phyloP scores from a whole-genome alignment of 129 eudicot species.

The Kitagawia praeruptora region DNA sequence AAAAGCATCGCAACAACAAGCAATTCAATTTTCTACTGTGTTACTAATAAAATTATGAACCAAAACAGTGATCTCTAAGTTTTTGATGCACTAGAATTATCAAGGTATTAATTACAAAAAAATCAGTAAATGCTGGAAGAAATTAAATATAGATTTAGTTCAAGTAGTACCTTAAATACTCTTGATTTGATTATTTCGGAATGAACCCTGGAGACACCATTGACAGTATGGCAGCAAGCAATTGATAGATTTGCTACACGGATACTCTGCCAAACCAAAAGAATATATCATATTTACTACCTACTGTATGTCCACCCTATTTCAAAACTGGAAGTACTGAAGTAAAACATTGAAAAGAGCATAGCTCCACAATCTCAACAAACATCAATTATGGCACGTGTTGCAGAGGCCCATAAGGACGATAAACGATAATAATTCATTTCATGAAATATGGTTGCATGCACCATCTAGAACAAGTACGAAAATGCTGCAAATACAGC shows the following conservation, averaged over 20 bases:
- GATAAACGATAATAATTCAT: neutral
- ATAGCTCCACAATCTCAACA: neutral
- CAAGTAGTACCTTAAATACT: conserved; percentile 39
- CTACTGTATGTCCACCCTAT: neutral
- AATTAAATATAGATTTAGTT: neutral
- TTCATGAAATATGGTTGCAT: no score
- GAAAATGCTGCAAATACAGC: neutral
- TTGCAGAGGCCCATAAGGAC: neutral
- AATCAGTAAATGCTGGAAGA: neutral
- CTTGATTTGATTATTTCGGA: conserved; percentile 38
- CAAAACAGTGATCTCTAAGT: neutral
- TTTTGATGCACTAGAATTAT: neutral
- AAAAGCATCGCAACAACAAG: neutral
- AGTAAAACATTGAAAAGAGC: neutral
- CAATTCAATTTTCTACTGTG: neutral
- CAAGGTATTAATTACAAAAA: neutral
- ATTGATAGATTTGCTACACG: conserved; percentile 47
- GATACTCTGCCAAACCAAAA: conserved; percentile 35
- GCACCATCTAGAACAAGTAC: neutral
- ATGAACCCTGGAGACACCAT: conserved; percentile 52
- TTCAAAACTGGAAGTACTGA: neutral
- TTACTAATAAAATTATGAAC: neutral
- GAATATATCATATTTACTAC: neutral
- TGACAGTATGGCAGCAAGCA: conserved; percentile 51
- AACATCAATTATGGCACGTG: neutral